Conservation (phyloP, 116 monocot genomes). For the Posidonia oceanica region DNA sequence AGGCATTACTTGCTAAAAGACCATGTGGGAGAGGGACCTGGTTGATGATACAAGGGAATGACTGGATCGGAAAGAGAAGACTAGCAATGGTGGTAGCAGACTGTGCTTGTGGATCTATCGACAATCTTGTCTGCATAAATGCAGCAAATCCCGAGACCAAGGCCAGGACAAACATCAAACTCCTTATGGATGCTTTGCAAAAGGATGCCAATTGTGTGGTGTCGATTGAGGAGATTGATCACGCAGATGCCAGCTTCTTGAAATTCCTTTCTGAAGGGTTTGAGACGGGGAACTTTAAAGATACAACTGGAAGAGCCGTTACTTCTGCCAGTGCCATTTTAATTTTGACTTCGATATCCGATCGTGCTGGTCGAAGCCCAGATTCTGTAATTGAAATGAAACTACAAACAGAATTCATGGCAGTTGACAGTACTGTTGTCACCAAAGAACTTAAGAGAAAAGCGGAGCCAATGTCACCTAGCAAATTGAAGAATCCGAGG, state of each 20-base stretch:
- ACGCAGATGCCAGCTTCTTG: conserved; percentile 18
- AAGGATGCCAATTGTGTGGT: conserved; percentile 32
- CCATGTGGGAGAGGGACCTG: conserved; percentile 25
- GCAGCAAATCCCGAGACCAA: background rate
- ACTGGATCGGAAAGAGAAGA: conserved; percentile 49
- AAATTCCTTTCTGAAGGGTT: conserved; percentile 18
- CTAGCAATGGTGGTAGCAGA: conserved; percentile 35
- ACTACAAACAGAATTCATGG: conserved; percentile 18
- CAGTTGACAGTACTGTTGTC: background rate
- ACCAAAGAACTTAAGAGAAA: conserved; percentile 32
- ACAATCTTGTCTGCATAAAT: conserved; percentile 2
- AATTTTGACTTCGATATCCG: conserved; percentile 21
- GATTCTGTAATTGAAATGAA: conserved; percentile 24
- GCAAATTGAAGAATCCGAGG: conserved; percentile 23
- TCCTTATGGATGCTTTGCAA: conserved; percentile 19
- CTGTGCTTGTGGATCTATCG: conserved; percentile 22
- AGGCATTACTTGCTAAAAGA: conserved; percentile 25
- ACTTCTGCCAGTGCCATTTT: conserved; percentile 14
- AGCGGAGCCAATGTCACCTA: background rate
- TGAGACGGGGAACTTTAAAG: conserved; percentile 20
- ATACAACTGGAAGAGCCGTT: conserved; percentile 18
- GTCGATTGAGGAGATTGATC: conserved; percentile 40
- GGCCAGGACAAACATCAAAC: conserved; percentile 15
- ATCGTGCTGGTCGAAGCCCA: background rate
- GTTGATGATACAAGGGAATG: conserved; percentile 44